Evolutionary conservation across 2,329 filamentous ascomycete genomes (phyloP).

Genomic region (Penicillium nordicum): DNA sequence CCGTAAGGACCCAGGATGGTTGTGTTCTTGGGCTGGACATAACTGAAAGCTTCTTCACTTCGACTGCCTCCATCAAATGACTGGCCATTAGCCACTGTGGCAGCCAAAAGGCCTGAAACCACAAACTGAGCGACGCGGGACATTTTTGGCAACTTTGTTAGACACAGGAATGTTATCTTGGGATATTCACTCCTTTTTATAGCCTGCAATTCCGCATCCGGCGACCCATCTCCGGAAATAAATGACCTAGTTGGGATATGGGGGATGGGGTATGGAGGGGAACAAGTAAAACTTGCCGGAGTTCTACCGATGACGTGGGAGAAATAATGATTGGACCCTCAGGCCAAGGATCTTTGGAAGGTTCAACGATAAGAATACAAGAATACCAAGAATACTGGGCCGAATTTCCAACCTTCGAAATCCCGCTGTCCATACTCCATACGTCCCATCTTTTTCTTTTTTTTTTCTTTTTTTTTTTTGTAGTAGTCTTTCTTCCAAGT

Average conservation of each 20-base stretch:
- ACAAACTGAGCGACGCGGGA: neutral
- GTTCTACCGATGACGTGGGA: neutral
- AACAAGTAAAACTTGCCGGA: neutral
- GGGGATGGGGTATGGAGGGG: too few relatives aligned
- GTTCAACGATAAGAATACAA: neutral
- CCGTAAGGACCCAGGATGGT: slow-evolving; percentile 5
- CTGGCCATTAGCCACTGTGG: slow-evolving; percentile 1
- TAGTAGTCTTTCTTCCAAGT: too few relatives aligned
- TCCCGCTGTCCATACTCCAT: too few relatives aligned
- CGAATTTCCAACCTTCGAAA: neutral
- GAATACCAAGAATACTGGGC: neutral
- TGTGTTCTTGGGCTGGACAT: slow-evolving; percentile 7
- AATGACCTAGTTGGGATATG: neutral
- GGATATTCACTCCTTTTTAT: neutral
- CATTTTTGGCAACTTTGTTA: neutral
- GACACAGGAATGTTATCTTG: neutral
- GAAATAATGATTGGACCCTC: neutral
- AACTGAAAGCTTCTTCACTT: slow-evolving; percentile 6
- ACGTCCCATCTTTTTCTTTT: neutral
- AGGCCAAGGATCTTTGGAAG: neutral
- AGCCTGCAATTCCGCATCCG: neutral
- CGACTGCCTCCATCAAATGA: slow-evolving; percentile 1
- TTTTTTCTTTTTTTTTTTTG: too few relatives aligned
- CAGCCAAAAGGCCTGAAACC: slow-evolving; percentile 7
- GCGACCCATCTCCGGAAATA: neutral